Evolutionary conservation across 2,329 filamentous ascomycete genomes (phyloP).

Genomic region (Didymella glomerata): DNA sequence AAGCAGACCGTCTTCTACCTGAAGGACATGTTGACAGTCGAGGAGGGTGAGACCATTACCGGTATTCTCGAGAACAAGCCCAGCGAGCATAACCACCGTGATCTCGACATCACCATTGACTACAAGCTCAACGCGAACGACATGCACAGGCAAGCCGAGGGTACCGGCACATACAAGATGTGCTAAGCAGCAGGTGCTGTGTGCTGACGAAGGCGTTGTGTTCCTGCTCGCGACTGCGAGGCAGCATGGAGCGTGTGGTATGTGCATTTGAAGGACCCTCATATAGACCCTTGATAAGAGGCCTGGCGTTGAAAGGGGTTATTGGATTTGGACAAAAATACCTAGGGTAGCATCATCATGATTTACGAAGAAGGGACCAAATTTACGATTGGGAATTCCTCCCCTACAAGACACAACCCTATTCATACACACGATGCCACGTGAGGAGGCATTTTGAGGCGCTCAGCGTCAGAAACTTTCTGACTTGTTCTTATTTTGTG

Average conservation of each 20-base stretch:
- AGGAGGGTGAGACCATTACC: slow-evolving; percentile 81
- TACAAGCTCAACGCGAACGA: slow-evolving; percentile 85
- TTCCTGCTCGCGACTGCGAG: slow-evolving; percentile 2
- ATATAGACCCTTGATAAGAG: slow-evolving; percentile 21
- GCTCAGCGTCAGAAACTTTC: background rate
- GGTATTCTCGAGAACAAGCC: slow-evolving; percentile 83
- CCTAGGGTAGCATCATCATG: slow-evolving; percentile 46
- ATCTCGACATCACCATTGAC: slow-evolving; percentile 87
- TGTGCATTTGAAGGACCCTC: slow-evolving; percentile 21
- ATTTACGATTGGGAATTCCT: slow-evolving; percentile 48
- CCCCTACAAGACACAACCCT: slow-evolving; percentile 37
- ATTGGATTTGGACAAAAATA: slow-evolving; percentile 28
- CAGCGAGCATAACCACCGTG: slow-evolving; percentile 91
- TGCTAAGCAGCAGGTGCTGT: slow-evolving; percentile 38
- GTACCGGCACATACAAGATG: slow-evolving; percentile 81
- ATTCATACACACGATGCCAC: background rate
- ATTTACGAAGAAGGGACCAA: slow-evolving; percentile 48
- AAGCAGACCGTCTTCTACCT: slow-evolving; percentile 99
- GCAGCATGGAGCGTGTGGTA: slow-evolving; percentile 12
- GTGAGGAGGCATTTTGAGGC: background rate
- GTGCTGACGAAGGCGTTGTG: slow-evolving; percentile 2
- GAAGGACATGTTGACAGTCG: slow-evolving; percentile 88
- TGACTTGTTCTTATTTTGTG: background rate
- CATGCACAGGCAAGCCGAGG: slow-evolving; percentile 71
- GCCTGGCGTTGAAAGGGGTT: slow-evolving; percentile 18